Conservation (phyloP, 2,329 filamentous ascomycete genomes). For the Cladosporium sp. region DNA sequence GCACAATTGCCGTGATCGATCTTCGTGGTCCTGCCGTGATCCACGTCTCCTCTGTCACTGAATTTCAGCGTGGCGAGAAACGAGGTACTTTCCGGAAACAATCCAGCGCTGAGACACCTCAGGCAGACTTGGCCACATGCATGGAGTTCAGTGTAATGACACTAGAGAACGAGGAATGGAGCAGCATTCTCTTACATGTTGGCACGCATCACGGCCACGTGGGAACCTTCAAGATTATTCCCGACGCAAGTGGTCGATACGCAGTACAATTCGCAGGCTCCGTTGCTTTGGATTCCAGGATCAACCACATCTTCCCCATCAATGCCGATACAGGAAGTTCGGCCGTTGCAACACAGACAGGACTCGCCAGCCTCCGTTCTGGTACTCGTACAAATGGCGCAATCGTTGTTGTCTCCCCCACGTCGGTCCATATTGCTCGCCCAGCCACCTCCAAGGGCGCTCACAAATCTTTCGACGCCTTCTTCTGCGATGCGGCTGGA, state of each 20-base stretch:
- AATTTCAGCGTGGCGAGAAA: conserved; percentile 77
- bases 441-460: conserved; percentile 86
- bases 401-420: conserved; percentile 72
- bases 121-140: conserved; percentile 72
- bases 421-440: conserved; percentile 82
- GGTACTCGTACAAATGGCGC: conserved; percentile 78
- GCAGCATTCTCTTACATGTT: conserved; percentile 88
- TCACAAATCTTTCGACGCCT: conserved; percentile 83
- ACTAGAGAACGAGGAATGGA: conserved; percentile 90
- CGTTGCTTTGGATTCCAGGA: conserved; percentile 62
- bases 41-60: conserved; percentile 69
- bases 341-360: conserved; percentile 72
- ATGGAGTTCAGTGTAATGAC: conserved; percentile 95
- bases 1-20: conserved; percentile 80
- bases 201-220: conserved; percentile 84
- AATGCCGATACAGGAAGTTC: conserved; percentile 74
- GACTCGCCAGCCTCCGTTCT: conserved; percentile 74
- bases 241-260: conserved; percentile 69
- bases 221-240: conserved; percentile 87
- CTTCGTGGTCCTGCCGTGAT: conserved; percentile 85
- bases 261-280: conserved; percentile 71
- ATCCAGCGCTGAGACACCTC: conserved; percentile 47
- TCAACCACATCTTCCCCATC: conserved; percentile 79
- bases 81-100: conserved; percentile 68
- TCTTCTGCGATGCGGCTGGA: conserved; percentile 76